Evolutionary conservation across 2,329 filamentous ascomycete genomes (phyloP), one percentile per base, ranked within the genome.

Genomic region (Rhynchosporium agropyri): DNA sequence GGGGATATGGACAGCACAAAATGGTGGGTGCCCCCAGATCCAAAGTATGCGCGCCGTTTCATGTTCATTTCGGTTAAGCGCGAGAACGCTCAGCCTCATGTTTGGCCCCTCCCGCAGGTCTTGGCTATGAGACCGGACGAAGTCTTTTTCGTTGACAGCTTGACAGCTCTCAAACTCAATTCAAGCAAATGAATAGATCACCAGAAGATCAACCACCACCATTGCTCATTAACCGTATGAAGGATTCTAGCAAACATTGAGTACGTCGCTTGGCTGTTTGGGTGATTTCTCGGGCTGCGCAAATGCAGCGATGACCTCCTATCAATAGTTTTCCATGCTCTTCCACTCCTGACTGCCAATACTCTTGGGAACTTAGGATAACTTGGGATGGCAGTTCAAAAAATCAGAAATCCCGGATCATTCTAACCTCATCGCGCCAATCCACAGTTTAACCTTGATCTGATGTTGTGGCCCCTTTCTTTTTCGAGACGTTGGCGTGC

Each of bases 41-140:
- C 48, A 50, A 54, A 61, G 56, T 36, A 63, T 61, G 55, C 59
- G 57, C 58, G 59, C 58, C 63, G 71, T 73, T 71, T 72, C 70
- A 71, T 62, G 63, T 64, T 64, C 64, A 58, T 20, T 20, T 20
- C 20, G 20, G 20, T 20, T 20, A 20, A 20, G 20, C 20, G 20
- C 20, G 20, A 49, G 61, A 60, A 63, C 63, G 56, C 56, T 26
- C 59, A 60, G 42, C 58, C 67, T 60, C 62, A 65, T 65, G 62
- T 69, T 68, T 59, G 62, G 13, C 54, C 55, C 33, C 42, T 40
- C 40, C 59, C 56, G 29, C 40, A 40, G 26, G 38, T 45, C 31
- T 28, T 57, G 38, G 6, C 38, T 6, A 31, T 20, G 36, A 54
- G 36, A 49, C 45, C 43, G n/a, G 56, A 58, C 15, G 45, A n/a